phyloP scores from a whole-genome alignment of 805 yeast genomes.

The Ogataea trehaloabstinens region DNA sequence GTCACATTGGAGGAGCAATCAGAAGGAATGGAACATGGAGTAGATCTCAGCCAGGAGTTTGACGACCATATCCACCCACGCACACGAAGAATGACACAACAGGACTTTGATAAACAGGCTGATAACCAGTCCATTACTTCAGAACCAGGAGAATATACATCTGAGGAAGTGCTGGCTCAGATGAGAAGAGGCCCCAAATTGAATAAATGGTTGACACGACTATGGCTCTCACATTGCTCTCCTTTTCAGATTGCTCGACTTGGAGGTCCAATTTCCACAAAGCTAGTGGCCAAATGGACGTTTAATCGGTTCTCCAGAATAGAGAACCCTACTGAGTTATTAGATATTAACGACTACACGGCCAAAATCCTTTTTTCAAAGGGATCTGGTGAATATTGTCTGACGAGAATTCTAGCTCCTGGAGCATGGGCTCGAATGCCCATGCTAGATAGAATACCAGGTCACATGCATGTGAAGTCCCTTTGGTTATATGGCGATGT shows the following conservation, averaged over 20 bases:
- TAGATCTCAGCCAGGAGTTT: conserved; percentile 33
- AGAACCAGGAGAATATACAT: conserved; percentile 8
- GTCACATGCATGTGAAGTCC: conserved; percentile 39
- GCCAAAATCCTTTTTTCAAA: conserved; percentile 50
- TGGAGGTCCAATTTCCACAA: conserved; percentile 54
- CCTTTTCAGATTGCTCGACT: conserved; percentile 53
- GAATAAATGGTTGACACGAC: conserved; percentile 35
- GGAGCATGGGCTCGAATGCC: conserved; percentile 60
- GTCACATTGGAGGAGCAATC: conserved; percentile 14
- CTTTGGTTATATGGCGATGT: conserved; percentile 65
- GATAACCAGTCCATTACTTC: conserved; percentile 12
- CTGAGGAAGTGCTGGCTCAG: conserved; percentile 19
- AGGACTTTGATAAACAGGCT: conserved; percentile 4
- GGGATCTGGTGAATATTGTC: conserved; percentile 65
- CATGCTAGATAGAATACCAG: conserved; percentile 49
- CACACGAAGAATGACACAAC: conserved; percentile 3
- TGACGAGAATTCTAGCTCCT: conserved; percentile 57
- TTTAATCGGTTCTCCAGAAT: conserved; percentile 41
- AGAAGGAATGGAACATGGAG: conserved; percentile 24
- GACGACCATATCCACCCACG: conserved; percentile 17
- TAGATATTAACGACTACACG: conserved; percentile 52
- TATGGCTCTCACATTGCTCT: conserved; percentile 56
- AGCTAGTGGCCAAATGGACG: conserved; percentile 53
- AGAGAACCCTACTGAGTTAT: conserved; percentile 28
- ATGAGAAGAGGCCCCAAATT: conserved; percentile 33